These are phyloP conservation scores for Inosperma sp. DNA, from an alignment of 768 basidiomycete species.

Conservation along the genomic window DNA sequence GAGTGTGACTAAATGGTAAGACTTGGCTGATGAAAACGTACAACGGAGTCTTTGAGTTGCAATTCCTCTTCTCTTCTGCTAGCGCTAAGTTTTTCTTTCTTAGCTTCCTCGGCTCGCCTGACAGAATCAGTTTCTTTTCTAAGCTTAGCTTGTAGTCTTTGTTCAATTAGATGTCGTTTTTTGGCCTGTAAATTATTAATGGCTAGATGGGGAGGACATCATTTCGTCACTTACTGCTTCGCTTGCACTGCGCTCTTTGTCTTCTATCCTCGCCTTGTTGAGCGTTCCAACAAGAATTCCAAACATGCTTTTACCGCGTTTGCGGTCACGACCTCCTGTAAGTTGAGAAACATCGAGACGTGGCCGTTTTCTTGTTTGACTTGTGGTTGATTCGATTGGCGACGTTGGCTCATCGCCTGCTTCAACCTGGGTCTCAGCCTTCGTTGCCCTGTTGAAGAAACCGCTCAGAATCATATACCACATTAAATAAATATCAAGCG, in stretches of 20 bases:
- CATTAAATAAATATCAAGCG: conserved; percentile 14
- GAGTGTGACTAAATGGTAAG: conserved; percentile 4
- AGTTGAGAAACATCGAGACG: conserved; percentile 57
- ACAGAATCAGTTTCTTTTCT: conserved; percentile 83
- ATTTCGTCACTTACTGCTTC: conserved; percentile 73
- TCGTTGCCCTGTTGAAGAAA: conserved; percentile 16
- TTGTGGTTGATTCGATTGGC: conserved; percentile 45
- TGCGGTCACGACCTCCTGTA: conserved; percentile 55
- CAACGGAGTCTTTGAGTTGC: conserved; percentile 76
- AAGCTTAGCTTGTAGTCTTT: conserved; percentile 80
- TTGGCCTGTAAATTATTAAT: conserved; percentile 52
- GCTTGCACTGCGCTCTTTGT: conserved; percentile 78
- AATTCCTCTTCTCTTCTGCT: conserved; percentile 80
- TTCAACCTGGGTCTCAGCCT: conserved; percentile 29
- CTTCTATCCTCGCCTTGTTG: conserved; percentile 84
- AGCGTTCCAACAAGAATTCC: conserved; percentile 78
- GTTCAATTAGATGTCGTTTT: conserved; percentile 78
- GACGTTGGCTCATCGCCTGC: conserved; percentile 31
- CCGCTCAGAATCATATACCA: background rate
- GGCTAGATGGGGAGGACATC: conserved; percentile 6
- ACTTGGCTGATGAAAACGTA: conserved; percentile 36
- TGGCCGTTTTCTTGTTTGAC: conserved; percentile 59
- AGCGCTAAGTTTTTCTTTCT: conserved; percentile 73
- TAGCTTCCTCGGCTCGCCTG: conserved; percentile 79
- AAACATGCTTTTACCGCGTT: conserved; percentile 86